Percentiles rank a stretch among this genome's conserved stretches.
Evolutionary conservation across 768 basidiomycete species (phyloP).

Genomic region (Goffeauzyma gilvescens): DNA sequence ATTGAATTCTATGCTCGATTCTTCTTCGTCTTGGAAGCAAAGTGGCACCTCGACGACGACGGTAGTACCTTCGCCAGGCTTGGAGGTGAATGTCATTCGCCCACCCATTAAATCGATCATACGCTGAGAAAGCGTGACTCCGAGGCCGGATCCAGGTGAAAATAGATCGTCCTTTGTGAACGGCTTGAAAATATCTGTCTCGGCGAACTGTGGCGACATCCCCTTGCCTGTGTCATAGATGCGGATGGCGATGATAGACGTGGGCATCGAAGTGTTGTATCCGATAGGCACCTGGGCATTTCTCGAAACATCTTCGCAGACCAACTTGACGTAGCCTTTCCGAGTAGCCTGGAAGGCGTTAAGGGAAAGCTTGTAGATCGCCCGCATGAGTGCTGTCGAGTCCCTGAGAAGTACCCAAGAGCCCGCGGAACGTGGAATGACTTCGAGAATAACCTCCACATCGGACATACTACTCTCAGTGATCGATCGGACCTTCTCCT

Average conservation of each 20-base stretch:
- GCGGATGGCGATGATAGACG: constrained; percentile 21
- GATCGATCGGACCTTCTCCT: constrained; percentile 15
- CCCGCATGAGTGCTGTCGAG: constrained; percentile 18
- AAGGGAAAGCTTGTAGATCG: constrained; percentile 21
- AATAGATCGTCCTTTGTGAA: constrained; percentile 21
- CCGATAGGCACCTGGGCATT: constrained; percentile 19
- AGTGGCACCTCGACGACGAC: constrained; percentile 25
- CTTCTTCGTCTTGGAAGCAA: constrained; percentile 16
- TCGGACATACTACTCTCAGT: constrained; percentile 16
- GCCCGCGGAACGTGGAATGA: constrained; percentile 22
- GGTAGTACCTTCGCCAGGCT: constrained; percentile 19
- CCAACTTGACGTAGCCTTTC: constrained; percentile 22
- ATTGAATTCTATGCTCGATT: no score
- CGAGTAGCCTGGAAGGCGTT: constrained; percentile 27
- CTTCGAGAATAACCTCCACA: constrained; percentile 26
- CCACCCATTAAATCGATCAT: constrained; percentile 30
- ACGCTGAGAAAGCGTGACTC: constrained; percentile 22
- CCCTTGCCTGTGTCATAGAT: constrained; percentile 27
- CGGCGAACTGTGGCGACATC: constrained; percentile 24
- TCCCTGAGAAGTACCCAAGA: constrained; percentile 20
- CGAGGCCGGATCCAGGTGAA: constrained; percentile 22
- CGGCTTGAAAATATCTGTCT: constrained; percentile 16
- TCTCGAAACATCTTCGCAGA: constrained; percentile 24
- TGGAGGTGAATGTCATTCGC: constrained; percentile 21
- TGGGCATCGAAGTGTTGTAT: constrained; percentile 20